phyloP scores from a whole-genome alignment of 345 rosid species.

The Salix brachista region DNA sequence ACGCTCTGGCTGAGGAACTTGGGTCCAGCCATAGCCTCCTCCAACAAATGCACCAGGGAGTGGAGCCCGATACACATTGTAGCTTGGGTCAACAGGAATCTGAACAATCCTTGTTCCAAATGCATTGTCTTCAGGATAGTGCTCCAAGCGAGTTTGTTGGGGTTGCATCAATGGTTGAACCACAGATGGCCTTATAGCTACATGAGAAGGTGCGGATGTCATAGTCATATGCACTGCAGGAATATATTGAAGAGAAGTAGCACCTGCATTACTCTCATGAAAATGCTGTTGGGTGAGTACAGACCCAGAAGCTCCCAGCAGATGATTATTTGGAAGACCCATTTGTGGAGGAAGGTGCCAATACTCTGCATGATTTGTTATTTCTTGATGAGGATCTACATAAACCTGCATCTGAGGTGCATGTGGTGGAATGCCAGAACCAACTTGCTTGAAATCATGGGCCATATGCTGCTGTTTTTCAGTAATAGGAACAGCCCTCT shows the following conservation, averaged over 20 bases:
- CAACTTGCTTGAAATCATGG: slow-evolving; percentile 35
- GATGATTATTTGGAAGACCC: slow-evolving; percentile 40
- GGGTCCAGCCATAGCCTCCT: slow-evolving; percentile 52
- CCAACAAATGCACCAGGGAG: slow-evolving; percentile 35
- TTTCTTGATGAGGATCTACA: slow-evolving; percentile 43
- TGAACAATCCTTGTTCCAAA: slow-evolving; percentile 40
- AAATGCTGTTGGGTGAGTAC: slow-evolving; percentile 38
- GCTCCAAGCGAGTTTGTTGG: slow-evolving; percentile 39
- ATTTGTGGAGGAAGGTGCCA: slow-evolving; percentile 34
- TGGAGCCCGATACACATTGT: slow-evolving; percentile 37
- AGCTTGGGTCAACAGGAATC: slow-evolving; percentile 50
- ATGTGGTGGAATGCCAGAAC: slow-evolving; percentile 24
- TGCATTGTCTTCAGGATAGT: slow-evolving; percentile 34
- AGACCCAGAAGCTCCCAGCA: slow-evolving; percentile 32
- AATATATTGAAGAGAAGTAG: slow-evolving; percentile 39
- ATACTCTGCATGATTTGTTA: slow-evolving; percentile 30
- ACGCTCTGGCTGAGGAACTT: slow-evolving; percentile 35
- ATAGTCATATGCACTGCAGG: slow-evolving; percentile 46
- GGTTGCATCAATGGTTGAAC: slow-evolving; percentile 45
- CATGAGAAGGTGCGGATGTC: slow-evolving; percentile 38
- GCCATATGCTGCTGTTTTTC: slow-evolving; percentile 39
- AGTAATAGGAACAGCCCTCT: slow-evolving; percentile 29
- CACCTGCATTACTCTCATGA: slow-evolving; percentile 24
- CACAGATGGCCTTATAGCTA: slow-evolving; percentile 40
- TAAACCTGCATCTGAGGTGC: slow-evolving; percentile 30